Percentiles rank a stretch among this genome's conserved stretches.
Evolutionary conservation across 208 protist species (phyloP).

Genomic region (Polymyxa betae): DNA sequence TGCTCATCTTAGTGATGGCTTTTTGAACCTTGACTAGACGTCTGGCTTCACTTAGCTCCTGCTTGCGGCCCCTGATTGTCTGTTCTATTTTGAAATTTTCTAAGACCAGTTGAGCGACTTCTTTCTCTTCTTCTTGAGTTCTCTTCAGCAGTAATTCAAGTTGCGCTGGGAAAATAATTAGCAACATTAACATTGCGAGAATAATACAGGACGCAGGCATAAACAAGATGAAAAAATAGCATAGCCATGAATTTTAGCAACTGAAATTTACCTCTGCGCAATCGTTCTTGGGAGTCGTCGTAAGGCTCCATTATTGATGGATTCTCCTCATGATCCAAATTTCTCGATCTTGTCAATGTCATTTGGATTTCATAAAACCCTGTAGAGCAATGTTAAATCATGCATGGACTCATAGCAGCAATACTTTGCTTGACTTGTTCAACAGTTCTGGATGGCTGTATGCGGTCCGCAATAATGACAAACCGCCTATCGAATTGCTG

Average conservation of each 20-base stretch:
- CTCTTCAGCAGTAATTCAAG: background rate
- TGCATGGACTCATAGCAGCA: background rate
- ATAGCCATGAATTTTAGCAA: background rate
- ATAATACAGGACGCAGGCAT: no score
- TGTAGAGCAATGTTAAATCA: background rate
- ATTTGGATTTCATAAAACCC: constrained; percentile 6
- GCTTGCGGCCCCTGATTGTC: background rate
- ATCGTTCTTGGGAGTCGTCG: background rate
- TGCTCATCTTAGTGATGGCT: background rate
- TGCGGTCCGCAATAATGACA: background rate
- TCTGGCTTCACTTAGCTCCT: background rate
- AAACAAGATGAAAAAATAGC: no score
- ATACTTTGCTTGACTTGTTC: background rate
- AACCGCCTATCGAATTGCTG: background rate
- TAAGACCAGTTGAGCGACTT: background rate
- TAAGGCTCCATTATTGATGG: background rate
- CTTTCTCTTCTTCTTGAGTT: background rate
- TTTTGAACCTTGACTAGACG: constrained; percentile 4
- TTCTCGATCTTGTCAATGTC: background rate
- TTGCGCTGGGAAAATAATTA: background rate
- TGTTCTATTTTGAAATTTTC: background rate
- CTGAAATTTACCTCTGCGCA: background rate
- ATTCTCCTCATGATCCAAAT: background rate
- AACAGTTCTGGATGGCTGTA: background rate
- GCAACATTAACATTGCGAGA: background rate